Evolutionary conservation across 2,329 filamentous ascomycete genomes (phyloP), one percentile per base, ranked within the genome.

Genomic region (Neopestalotiopsis clavispora): DNA sequence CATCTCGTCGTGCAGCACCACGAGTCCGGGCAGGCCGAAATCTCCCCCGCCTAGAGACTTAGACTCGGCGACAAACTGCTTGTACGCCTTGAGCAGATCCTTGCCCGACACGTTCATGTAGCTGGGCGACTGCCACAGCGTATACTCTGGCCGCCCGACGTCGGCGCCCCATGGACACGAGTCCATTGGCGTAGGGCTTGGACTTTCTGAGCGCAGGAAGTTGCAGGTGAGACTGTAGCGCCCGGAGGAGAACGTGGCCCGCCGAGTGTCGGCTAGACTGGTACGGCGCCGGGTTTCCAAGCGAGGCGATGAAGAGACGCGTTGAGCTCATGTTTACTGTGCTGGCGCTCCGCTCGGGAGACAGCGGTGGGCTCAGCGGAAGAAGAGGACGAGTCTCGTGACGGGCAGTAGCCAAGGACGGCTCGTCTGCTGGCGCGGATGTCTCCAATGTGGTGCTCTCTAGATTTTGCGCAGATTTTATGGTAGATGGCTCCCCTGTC

Each of bases 1-100:
- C 68, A 69, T 69, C 42, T 69, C 68, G 52, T 69, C 68, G 57
- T 69, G 62, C 34, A 69, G 66, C 9, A 69, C 42, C 34, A 69
- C 57, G 38, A 69, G 45, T 6, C 65, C 62, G 23, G 68, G 68
- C 32, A 65, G 56, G 34, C 20, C 58, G 3, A 32, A 28, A 4
- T 28, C n/a, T 10, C 28, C 57, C 6, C 17, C 4, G 1, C 23
- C 23, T 4, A 28, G 23, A 28, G 23, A 20, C 14, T 4, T 12
- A 2, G 59, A 13, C 3, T 30, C 42, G 12, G 28, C 17, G 32
- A 62, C 23, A 38, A 65, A 66, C 30, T 62, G 56, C 56, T 34
- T 67, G 49, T 70, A 70, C 4, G 69, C 66, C 38, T 62, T 68
- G 32, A 64, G 28, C 13, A 68, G 62, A 13, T 42, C n/a, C 14